Evolutionary conservation across 148 eudicot genomes (phyloP).

Genomic region (Fagopyrum homotropicum): DNA sequence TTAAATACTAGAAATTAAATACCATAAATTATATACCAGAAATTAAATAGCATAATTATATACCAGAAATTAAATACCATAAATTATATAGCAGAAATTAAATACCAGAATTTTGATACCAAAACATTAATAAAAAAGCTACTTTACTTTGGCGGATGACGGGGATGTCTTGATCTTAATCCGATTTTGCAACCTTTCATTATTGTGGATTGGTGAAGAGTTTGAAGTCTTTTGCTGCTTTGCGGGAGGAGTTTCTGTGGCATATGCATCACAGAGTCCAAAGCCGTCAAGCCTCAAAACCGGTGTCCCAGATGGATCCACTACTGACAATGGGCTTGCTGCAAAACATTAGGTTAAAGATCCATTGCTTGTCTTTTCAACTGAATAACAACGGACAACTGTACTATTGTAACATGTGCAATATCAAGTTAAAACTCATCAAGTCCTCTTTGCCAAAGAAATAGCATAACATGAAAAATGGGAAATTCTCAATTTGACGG

Average conservation of each 20-base stretch:
- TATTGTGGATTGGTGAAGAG: neutral
- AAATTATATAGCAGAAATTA: too few species aligned
- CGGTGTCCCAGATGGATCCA: neutral
- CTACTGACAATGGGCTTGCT: neutral
- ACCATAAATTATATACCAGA: too few species aligned
- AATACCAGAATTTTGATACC: too few species aligned
- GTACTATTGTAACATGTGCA: neutral
- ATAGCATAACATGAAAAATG: too few species aligned
- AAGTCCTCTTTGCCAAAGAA: too few species aligned
- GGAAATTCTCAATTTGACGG: slow-evolving; percentile 14
- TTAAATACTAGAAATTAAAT: too few species aligned
- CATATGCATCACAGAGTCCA: neutral
- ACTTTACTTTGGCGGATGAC: neutral
- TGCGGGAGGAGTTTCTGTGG: neutral
- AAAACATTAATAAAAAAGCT: too few species aligned
- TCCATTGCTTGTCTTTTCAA: neutral
- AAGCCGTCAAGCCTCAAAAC: slow-evolving; percentile 1
- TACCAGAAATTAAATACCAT: too few species aligned
- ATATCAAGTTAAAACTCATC: too few species aligned
- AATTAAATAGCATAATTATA: too few species aligned
- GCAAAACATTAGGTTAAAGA: neutral
- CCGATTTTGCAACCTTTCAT: slow-evolving; percentile 9
- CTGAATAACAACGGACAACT: neutral
- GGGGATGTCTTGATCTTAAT: slow-evolving; percentile 10
- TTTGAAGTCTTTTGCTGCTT: neutral